These are phyloP conservation scores for Cytospora paraplurivora DNA, from an alignment of 2,329 filamentous ascomycete species.

Conservation along the genomic window DNA sequence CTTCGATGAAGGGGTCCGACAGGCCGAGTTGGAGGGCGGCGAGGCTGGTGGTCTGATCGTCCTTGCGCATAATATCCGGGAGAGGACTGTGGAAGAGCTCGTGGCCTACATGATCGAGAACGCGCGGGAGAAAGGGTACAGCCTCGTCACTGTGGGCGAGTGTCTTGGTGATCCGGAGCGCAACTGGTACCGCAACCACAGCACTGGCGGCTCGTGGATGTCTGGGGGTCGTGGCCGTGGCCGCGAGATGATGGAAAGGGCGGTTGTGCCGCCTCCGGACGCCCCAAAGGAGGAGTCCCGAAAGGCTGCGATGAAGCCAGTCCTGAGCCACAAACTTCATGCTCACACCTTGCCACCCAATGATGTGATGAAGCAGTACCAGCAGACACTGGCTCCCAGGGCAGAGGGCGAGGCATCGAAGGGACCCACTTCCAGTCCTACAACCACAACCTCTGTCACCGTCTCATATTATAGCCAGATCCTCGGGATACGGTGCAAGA, in stretches of 20 bases:
- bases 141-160: slow-evolving; percentile 56
- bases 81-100: slow-evolving; percentile 49
- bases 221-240: background rate
- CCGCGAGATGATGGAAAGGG: background rate
- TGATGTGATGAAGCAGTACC: background rate
- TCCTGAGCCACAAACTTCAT: background rate
- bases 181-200: slow-evolving; percentile 53
- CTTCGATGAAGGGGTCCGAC: slow-evolving; percentile 17
- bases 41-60: slow-evolving; percentile 17
- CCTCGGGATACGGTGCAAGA: background rate
- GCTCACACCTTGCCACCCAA: background rate
- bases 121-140: slow-evolving; percentile 46
- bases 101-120: slow-evolving; percentile 47
- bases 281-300: background rate
- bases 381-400: background rate
- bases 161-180: slow-evolving; percentile 54
- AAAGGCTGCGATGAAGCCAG: background rate
- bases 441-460: no score
- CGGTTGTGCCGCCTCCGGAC: background rate
- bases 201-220: slow-evolving; percentile 16
- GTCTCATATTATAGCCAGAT: background rate
- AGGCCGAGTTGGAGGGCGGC: background rate
- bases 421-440: no score
- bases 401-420: background rate
- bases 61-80: slow-evolving; percentile 50